Conservation (phyloP, 2,329 filamentous ascomycete species). For the Neofusicoccum kwambonambiense region DNA sequence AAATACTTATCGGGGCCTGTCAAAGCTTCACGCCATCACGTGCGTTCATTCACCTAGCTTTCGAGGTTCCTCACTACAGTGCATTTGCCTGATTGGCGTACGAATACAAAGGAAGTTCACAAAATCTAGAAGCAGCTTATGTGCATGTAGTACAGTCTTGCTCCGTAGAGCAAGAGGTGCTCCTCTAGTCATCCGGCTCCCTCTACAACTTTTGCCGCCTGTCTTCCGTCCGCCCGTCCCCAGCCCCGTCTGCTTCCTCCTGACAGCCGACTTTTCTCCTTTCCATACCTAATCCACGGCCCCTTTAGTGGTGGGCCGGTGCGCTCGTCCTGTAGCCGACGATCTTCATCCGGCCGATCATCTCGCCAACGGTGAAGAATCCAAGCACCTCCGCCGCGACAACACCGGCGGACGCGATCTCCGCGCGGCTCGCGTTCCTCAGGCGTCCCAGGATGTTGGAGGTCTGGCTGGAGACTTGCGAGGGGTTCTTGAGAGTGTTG, state of each 20-base stretch:
- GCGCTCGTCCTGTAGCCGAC: conserved; percentile 69
- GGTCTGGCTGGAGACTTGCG: conserved; percentile 51
- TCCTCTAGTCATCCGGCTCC: conserved; percentile 11
- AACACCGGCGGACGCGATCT: conserved; percentile 73
- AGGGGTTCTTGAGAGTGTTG: conserved; percentile 70
- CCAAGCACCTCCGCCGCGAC: conserved; percentile 83
- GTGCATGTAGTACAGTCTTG: conserved; percentile 39
- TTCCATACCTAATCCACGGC: background rate
- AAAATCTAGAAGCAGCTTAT: conserved; percentile 40
- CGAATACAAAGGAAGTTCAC: conserved; percentile 29
- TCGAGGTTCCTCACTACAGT: background rate
- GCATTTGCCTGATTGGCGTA: conserved; percentile 21
- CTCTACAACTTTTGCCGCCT: conserved; percentile 17
- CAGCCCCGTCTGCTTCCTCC: conserved; percentile 12
- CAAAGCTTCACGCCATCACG: conserved; percentile 12
- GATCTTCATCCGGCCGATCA: conserved; percentile 92
- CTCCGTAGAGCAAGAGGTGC: conserved; percentile 19
- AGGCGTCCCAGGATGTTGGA: conserved; percentile 55
- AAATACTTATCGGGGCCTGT: conserved; percentile 1
- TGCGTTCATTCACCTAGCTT: background rate
- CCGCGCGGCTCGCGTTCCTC: conserved; percentile 68
- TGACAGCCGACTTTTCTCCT: background rate
- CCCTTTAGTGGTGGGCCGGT: conserved; percentile 32
- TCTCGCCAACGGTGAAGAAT: conserved; percentile 98
- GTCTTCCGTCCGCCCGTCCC: conserved; percentile 1